Conservation (phyloP, 1,284 basidiomycete genomes). For the Somion occarium region DNA sequence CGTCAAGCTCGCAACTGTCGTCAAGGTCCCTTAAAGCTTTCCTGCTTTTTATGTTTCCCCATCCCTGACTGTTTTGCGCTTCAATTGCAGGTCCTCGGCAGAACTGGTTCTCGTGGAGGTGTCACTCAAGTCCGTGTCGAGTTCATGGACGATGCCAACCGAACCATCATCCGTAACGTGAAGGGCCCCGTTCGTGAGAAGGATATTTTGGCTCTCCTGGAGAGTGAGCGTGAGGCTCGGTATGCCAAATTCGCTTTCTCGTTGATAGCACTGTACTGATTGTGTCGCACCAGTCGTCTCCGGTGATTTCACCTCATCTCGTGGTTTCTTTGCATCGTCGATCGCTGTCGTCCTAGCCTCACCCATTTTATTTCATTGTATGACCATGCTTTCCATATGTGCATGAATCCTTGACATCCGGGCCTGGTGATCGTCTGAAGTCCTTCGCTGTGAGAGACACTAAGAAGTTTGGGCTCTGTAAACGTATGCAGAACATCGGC, state of each 20-base stretch:
- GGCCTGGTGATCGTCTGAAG: too few relatives aligned
- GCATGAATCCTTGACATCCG: conserved; percentile 13
- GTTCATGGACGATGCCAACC: conserved; percentile 97
- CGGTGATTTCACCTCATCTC: conserved; percentile 27
- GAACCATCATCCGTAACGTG: conserved; percentile 98
- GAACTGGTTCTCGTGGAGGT: conserved; percentile 99
- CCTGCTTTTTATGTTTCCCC: not conserved
- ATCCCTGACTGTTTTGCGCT: conserved; percentile 4
- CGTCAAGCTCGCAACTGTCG: conserved; percentile 94
- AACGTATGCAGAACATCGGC: too few relatives aligned
- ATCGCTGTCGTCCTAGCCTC: conserved; percentile 12
- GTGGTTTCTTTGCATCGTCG: conserved; percentile 15
- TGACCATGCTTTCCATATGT: conserved; percentile 28
- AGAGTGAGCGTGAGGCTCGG: conserved; percentile 99
- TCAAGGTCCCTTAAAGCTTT: conserved; percentile 61
- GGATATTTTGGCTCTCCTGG: conserved; percentile 96
- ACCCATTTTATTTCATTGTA: conserved; percentile 27
- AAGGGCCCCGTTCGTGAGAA: conserved; percentile 97
- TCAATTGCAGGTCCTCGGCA: conserved; percentile 87
- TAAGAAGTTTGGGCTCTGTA: too few relatives aligned
- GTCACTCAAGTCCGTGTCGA: conserved; percentile 99
- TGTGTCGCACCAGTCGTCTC: conserved; percentile 31
- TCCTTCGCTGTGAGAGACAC: too few relatives aligned
- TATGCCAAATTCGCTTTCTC: conserved; percentile 36
- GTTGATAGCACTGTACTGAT: not conserved